Conservation (phyloP, 768 basidiomycete species). For the Xerocomellus dryophilus region DNA sequence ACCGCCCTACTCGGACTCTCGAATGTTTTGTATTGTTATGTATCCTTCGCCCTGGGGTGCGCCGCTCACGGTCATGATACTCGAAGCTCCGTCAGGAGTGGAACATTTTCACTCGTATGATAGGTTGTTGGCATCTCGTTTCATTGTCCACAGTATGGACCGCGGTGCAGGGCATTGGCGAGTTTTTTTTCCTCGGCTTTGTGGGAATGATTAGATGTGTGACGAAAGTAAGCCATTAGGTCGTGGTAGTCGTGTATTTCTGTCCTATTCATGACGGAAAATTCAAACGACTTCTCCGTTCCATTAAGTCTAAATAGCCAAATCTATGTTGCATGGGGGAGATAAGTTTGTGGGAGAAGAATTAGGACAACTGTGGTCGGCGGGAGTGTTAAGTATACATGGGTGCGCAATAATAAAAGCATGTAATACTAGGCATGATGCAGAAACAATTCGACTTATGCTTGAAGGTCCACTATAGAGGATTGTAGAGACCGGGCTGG, state of each 20-base stretch:
- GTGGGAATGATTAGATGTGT: conserved; percentile 17
- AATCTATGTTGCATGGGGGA: neutral
- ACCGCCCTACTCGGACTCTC: conserved; percentile 14
- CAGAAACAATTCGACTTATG: conserved; percentile 24
- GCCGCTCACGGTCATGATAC: conserved; percentile 41
- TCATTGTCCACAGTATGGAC: conserved; percentile 14
- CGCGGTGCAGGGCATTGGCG: conserved; percentile 19
- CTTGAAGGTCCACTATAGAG: conserved; percentile 22
- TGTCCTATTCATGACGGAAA: conserved; percentile 9
- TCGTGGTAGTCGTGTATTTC: conserved; percentile 6
- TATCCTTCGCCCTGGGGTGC: conserved; percentile 14
- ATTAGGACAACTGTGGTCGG: neutral
- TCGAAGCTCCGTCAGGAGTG: conserved; percentile 49
- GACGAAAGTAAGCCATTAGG: conserved; percentile 15
- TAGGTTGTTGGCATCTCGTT: conserved; percentile 13
- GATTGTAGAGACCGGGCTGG: conserved; percentile 13
- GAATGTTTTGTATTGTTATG: conserved; percentile 35
- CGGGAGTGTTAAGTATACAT: conserved; percentile 23
- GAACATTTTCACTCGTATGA: conserved; percentile 17
- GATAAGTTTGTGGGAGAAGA: neutral
- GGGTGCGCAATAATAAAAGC: conserved; percentile 19
- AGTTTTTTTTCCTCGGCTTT: conserved; percentile 10
- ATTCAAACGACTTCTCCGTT: neutral
- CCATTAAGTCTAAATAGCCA: neutral
- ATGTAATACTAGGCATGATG: conserved; percentile 13